These are phyloP conservation scores for Chytriomyces confervae DNA, from an alignment of 192 early-diverging fungal genomes.

Conservation along the genomic window DNA sequence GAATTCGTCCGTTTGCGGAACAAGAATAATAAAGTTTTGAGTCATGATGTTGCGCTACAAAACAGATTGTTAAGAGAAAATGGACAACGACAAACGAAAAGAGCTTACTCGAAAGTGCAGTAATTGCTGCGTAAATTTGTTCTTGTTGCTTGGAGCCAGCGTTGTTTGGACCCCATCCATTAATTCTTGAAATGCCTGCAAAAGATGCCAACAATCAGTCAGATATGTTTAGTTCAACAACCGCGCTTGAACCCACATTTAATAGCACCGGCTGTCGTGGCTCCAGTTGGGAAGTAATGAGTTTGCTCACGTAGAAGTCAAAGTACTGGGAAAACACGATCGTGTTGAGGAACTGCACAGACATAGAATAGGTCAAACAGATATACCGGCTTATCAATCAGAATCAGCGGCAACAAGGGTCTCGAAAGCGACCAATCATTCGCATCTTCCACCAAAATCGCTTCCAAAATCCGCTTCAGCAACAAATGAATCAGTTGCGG, in stretches of 20 bases:
- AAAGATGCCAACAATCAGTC: background rate
- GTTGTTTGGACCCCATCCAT: constrained; percentile 69
- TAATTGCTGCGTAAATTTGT: constrained; percentile 73
- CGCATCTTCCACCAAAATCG: constrained; percentile 80
- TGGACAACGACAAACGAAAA: background rate
- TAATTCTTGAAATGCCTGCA: constrained; percentile 54
- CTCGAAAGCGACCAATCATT: constrained; percentile 86
- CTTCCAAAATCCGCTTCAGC: constrained; percentile 71
- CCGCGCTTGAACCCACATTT: constrained; percentile 15
- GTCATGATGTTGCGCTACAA: constrained; percentile 23
- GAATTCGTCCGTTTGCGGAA: constrained; percentile 11
- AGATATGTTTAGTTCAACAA: background rate
- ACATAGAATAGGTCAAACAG: constrained; percentile 2
- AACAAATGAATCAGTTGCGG: constrained; percentile 69
- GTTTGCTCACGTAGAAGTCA: constrained; percentile 57
- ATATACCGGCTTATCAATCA: constrained; percentile 70
- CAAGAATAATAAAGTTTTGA: constrained; percentile 23
- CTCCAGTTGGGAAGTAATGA: constrained; percentile 60
- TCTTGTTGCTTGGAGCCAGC: constrained; percentile 59
- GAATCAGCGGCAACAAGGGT: constrained; percentile 78
- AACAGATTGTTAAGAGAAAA: background rate
- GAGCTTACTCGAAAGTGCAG: constrained; percentile 25
- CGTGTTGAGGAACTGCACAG: background rate
- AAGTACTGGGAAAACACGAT: constrained; percentile 39
- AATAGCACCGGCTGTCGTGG: constrained; percentile 56